Evolutionary conservation across 2,329 filamentous ascomycete genomes (phyloP), one percentile per base, ranked within the genome.

Genomic region (Podosphaera fusca): DNA sequence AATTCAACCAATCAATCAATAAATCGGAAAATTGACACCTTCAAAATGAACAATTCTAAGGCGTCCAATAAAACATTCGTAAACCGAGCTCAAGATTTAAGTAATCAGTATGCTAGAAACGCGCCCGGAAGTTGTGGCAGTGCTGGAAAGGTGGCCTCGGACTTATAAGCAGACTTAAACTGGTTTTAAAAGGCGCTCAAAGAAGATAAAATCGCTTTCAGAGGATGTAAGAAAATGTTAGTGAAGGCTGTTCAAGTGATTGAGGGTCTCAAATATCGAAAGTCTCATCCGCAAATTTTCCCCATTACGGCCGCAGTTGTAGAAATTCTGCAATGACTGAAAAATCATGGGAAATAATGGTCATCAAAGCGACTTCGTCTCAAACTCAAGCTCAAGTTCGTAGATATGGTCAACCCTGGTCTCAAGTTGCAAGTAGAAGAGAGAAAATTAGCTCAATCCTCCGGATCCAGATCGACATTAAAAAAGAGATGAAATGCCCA

Each of bases 11-110:
- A 21, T 21, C 21, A 21, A 12, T 12, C 10, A 42, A 42, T 14
- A 82, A 87, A 49, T 21, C 14, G 46, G 4, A 49, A 30, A 49
- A 49, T 49, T 21, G 46, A 49, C 46, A 14, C n/a, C 4, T n/a
- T 90, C 89, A 66, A 95, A 60, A 51, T 60, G 59, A 31, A 57
- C 12, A 7, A 12, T 5, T 5, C 12, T 30, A 49, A 49, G 14
- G 46, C 30, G 46, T n/a, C 46, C n/a, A 49, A 9, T 49, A 12
- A 2, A 49, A 49, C 30, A 21, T 29, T 12, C 21, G 46, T 4
- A 29, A 21, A 49, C n/a, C 46, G 14, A 29, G 21, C 12, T 33
- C 4, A 49, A 29, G 46, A 30, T 30, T 49, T 21, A 8, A 29
- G 7, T 21, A 49, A 21, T 30, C 21, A 12, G 30, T 49, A 49